Evolutionary conservation across 768 basidiomycete genomes (phyloP).

Genomic region (Mycena epipterygia): DNA sequence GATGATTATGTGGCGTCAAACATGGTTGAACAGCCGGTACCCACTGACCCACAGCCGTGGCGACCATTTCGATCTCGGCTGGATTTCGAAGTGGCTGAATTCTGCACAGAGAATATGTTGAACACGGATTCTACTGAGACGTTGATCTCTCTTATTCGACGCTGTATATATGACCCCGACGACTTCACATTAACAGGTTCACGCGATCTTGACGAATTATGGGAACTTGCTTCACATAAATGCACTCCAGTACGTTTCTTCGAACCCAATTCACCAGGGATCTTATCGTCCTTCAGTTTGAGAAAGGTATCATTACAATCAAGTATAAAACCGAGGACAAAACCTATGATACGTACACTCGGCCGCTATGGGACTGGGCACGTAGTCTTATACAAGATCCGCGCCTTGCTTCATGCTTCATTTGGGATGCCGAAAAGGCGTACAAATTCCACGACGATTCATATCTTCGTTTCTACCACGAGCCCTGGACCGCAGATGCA

Average conservation of each 20-base stretch:
- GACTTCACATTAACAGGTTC: neutral
- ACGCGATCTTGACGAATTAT: slow-evolving; percentile 6
- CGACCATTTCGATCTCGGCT: slow-evolving; percentile 2
- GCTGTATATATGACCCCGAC: neutral
- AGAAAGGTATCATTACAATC: slow-evolving; percentile 28
- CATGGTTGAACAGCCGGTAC: neutral
- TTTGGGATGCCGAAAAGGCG: slow-evolving; percentile 49
- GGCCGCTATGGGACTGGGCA: slow-evolving; percentile 46
- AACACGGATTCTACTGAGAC: neutral
- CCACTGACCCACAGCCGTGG: slow-evolving; percentile 6
- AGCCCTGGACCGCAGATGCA: slow-evolving; percentile 55
- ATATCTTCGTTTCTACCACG: slow-evolving; percentile 46
- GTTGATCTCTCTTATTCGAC: slow-evolving; percentile 6
- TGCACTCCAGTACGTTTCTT: slow-evolving; percentile 3
- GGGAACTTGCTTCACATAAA: slow-evolving; percentile 19
- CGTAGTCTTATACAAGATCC: slow-evolving; percentile 40
- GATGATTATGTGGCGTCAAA: neutral
- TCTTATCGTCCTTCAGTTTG: neutral
- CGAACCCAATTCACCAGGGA: neutral
- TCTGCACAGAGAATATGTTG: neutral
- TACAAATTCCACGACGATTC: slow-evolving; percentile 44
- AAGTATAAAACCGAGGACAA: too few relatives aligned
- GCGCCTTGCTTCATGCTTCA: slow-evolving; percentile 36
- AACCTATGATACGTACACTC: slow-evolving; percentile 33
- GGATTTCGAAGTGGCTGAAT: slow-evolving; percentile 14